Conservation (phyloP, 1,284 basidiomycete species). For the Pseudomicrostroma phylloplanum region DNA sequence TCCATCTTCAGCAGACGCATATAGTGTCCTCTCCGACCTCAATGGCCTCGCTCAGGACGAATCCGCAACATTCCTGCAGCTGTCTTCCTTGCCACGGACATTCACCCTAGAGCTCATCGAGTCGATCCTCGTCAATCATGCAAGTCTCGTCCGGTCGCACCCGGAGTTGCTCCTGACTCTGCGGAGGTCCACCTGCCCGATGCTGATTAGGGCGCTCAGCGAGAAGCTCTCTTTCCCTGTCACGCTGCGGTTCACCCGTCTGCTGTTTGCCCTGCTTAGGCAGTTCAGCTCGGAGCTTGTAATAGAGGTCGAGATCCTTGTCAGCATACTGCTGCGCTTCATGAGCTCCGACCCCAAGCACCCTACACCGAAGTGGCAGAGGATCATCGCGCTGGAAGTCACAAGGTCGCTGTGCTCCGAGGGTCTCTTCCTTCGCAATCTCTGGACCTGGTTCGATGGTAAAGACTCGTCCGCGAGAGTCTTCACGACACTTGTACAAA, state of each 20-base stretch:
- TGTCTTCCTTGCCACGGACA: conserved; percentile 80
- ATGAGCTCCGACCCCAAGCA: conserved; percentile 16
- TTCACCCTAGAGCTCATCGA: conserved; percentile 94
- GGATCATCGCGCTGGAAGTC: conserved; percentile 44
- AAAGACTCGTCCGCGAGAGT: conserved; percentile 21
- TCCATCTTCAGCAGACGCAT: conserved; percentile 78
- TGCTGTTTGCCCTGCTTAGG: conserved; percentile 85
- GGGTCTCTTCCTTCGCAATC: conserved; percentile 32
- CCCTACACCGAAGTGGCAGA: conserved; percentile 34
- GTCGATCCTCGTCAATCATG: conserved; percentile 91
- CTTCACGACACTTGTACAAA: conserved; percentile 34
- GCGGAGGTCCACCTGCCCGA: conserved; percentile 78
- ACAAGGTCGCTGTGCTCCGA: conserved; percentile 40
- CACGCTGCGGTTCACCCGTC: conserved; percentile 79
- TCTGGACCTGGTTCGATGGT: conserved; percentile 44
- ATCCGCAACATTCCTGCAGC: conserved; percentile 68
- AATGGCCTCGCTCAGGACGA: conserved; percentile 56
- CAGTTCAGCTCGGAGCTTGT: conserved; percentile 71
- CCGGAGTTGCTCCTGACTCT: conserved; percentile 75
- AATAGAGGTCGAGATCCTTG: conserved; percentile 48
- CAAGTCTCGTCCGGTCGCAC: conserved; percentile 67
- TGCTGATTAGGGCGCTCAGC: conserved; percentile 67
- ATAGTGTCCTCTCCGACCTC: conserved; percentile 57
- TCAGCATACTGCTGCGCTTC: conserved; percentile 39
- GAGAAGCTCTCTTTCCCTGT: conserved; percentile 79